Conservation (phyloP, 2,329 filamentous ascomycete genomes). For the Trichoderma brevicompactum region DNA sequence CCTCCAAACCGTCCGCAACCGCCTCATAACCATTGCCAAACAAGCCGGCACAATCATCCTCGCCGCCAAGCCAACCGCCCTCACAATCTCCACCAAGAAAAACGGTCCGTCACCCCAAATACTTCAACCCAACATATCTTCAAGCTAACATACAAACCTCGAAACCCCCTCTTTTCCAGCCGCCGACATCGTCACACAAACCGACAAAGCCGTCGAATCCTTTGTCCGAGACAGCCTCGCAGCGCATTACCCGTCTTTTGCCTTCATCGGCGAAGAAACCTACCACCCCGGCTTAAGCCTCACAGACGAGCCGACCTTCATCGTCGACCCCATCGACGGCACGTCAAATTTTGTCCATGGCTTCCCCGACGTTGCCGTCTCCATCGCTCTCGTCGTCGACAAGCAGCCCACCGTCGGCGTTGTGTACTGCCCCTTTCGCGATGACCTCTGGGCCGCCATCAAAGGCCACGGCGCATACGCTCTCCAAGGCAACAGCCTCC, state of each 20-base stretch:
- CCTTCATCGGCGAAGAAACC: slow-evolving; percentile 9
- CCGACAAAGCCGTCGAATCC: slow-evolving; percentile 3
- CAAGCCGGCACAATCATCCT: slow-evolving; percentile 9
- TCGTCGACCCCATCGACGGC: slow-evolving; percentile 13
- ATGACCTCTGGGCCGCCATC: slow-evolving; percentile 6
- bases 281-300: neutral
- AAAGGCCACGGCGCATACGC: neutral
- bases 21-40: neutral
- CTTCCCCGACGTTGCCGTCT: slow-evolving; percentile 2
- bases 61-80: neutral
- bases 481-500: neutral
- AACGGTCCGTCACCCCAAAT: neutral
- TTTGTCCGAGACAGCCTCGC: neutral
- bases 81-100: neutral
- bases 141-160: neutral
- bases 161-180: neutral
- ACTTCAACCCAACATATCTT: neutral
- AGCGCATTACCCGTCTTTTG: neutral
- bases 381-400: neutral
- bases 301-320: neutral
- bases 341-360: neutral
- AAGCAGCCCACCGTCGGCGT: neutral
- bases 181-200: slow-evolving; percentile 9
- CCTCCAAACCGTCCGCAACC: neutral
- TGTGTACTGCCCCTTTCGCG: neutral